Base-by-base conservation (phyloP, 352 stramenopile species). In the Phytophthora kernoviae region DNA sequence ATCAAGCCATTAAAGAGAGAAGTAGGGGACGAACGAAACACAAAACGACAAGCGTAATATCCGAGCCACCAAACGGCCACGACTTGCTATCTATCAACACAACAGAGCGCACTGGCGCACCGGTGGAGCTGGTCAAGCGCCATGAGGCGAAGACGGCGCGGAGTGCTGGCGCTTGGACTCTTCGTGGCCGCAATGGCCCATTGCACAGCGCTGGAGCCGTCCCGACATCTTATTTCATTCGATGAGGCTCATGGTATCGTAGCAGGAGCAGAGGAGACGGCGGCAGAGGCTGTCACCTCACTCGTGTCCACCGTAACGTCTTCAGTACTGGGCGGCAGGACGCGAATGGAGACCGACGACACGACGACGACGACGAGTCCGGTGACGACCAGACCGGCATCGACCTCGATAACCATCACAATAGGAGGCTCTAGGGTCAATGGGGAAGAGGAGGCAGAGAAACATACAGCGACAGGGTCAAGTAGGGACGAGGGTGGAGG, bases 121-220 rank as follows among this genome's bases (percentile, higher is more conserved):
- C 39, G 18, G 49, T 43, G 40, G 37, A 51, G 51, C 59, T 68
- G 59, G 58, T 43, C 42, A 17, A 20, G 30, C 39, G 63, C 50
- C 50, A 73, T 73, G 62, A 45, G 43, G 52, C 63, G 54, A 40
- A 66, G 52, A 65, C 21, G 54, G 48, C 55, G 56, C 49, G 57
- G 30, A 18, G 12, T 68, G 54, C n/a, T 74, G 39, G 50, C 46
- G 34, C 27, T 62, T n/a, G 34, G 54, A 20, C 54, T 43, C 24
- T 27, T 73, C 21, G 41, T 37, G 21, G 58, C 45, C 20, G 54
- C 37, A 12, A 54, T 27, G 53, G 43, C 54, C 32, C 53, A 61
- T 36, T 62, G 45, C 42, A 53, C 33, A 18, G 64, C 53, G 21
- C 37, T 50, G 15, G 55, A 56, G 34, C 40, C 24, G 26, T 10